Percentiles rank a stretch among this genome's conserved stretches.
Conservation (phyloP, 2,329 filamentous ascomycete genomes). For the Cladophialophora chaetospira region DNA sequence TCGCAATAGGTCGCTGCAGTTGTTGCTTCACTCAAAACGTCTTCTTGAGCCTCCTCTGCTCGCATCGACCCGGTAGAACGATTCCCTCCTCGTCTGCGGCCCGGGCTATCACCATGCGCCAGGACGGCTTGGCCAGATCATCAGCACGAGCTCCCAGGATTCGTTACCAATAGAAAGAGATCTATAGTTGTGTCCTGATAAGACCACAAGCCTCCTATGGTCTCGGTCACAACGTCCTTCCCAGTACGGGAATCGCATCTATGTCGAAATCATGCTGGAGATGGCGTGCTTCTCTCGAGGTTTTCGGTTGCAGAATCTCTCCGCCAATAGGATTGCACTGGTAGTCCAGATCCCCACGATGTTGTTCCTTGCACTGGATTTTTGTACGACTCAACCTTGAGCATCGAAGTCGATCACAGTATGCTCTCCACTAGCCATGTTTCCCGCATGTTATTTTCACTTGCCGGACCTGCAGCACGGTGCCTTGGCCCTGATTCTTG, state of each 20-base stretch:
- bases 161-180: background rate
- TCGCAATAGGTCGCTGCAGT: too few relatives aligned
- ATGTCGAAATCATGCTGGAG: slow-evolving; percentile 8
- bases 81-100: background rate
- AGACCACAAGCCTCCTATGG: background rate
- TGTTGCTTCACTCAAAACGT: background rate
- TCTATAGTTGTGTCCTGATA: background rate
- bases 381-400: background rate
- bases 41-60: background rate
- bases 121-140: background rate
- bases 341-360: slow-evolving; percentile 4
- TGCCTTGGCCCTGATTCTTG: background rate
- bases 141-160: background rate
- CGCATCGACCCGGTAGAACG: background rate
- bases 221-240: background rate
- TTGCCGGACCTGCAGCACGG: background rate
- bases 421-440: background rate
- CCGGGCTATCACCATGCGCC: background rate
- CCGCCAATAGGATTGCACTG: background rate
- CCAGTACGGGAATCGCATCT: slow-evolving; percentile 1
- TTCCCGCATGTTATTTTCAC: background rate
- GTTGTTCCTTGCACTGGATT: background rate
- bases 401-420: background rate
- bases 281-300: slow-evolving; percentile 14
- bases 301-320: background rate